phyloP scores from a whole-genome alignment of 257 asterid genomes.

The Solanum raphanifolium region DNA sequence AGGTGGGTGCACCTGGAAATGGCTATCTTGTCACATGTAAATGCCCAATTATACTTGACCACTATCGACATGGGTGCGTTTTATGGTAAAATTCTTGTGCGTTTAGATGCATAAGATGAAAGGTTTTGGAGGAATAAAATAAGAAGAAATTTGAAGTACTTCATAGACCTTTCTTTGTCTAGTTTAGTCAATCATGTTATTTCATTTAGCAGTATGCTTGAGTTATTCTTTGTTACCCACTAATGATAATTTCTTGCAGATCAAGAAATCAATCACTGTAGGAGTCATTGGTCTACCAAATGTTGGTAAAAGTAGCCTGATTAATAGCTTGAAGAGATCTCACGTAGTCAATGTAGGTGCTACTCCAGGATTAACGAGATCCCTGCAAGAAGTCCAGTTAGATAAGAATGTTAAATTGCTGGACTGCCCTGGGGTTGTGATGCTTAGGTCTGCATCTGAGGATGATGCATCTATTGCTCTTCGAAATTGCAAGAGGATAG shows the following conservation, averaged over 20 bases:
- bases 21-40: background rate
- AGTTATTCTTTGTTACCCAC: background rate
- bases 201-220: background rate
- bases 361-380: conserved; percentile 90
- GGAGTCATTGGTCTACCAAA: conserved; percentile 95
- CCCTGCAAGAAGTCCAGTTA: conserved; percentile 89
- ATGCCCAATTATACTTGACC: background rate
- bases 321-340: conserved; percentile 82
- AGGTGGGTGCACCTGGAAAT: background rate
- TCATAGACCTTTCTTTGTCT: background rate
- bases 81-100: background rate
- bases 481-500: conserved; percentile 89
- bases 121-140: background rate
- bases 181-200: background rate
- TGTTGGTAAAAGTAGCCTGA: conserved; percentile 95
- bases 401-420: conserved; percentile 76
- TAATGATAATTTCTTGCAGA: conserved; percentile 31
- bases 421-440: conserved; percentile 93
- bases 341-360: conserved; percentile 87
- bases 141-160: background rate
- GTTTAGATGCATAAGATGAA: background rate
- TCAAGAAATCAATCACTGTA: conserved; percentile 82
- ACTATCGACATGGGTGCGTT: background rate
- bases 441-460: conserved; percentile 61
- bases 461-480: conserved; percentile 76